A percentile compares a stretch with the other conserved stretches of the same genome.
These are phyloP conservation scores for Brassica carinata DNA, from an alignment of 345 rosid species.

Conservation along the genomic window DNA sequence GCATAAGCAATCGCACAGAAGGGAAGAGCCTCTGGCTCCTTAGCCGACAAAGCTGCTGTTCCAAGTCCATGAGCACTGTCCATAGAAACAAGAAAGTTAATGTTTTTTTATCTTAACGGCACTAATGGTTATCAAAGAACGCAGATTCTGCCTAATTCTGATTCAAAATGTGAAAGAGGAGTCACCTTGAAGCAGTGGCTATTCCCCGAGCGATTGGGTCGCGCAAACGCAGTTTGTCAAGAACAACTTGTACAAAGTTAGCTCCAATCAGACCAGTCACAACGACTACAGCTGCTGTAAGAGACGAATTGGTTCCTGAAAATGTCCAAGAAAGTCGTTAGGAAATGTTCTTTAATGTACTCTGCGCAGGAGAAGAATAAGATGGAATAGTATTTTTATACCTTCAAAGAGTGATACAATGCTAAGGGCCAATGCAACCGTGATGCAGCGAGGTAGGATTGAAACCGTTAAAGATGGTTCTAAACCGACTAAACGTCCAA, in stretches of 20 bases:
- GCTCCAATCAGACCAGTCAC: slow-evolving; percentile 89
- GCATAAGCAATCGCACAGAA: slow-evolving; percentile 95
- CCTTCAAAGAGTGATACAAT: slow-evolving; percentile 91
- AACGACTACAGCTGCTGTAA: slow-evolving; percentile 91
- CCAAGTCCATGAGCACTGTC: slow-evolving; percentile 97
- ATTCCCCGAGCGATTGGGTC: slow-evolving; percentile 93
- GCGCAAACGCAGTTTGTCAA: slow-evolving; percentile 65
- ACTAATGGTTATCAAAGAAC: background rate
- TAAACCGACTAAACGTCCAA: slow-evolving; percentile 74
- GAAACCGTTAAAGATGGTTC: slow-evolving; percentile 79
- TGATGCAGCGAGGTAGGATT: slow-evolving; percentile 89
- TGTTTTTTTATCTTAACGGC: background rate
- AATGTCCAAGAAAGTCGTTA: slow-evolving; percentile 13
- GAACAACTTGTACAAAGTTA: slow-evolving; percentile 81
- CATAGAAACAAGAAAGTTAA: slow-evolving; percentile 1
- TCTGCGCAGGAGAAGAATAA: background rate
- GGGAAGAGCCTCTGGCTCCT: slow-evolving; percentile 97
- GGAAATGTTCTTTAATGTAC: background rate
- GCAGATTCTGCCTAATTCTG: no score
- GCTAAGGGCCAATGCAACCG: slow-evolving; percentile 95
- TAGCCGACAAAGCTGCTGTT: slow-evolving; percentile 94
- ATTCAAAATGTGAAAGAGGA: background rate
- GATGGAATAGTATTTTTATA: slow-evolving; percentile 19
- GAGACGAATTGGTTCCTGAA: slow-evolving; percentile 85
- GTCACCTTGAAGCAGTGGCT: slow-evolving; percentile 91